These are phyloP conservation scores for Pseudogymnoascus sp. DNA, from an alignment of 2,329 filamentous ascomycete genomes.

Conservation along the genomic window DNA sequence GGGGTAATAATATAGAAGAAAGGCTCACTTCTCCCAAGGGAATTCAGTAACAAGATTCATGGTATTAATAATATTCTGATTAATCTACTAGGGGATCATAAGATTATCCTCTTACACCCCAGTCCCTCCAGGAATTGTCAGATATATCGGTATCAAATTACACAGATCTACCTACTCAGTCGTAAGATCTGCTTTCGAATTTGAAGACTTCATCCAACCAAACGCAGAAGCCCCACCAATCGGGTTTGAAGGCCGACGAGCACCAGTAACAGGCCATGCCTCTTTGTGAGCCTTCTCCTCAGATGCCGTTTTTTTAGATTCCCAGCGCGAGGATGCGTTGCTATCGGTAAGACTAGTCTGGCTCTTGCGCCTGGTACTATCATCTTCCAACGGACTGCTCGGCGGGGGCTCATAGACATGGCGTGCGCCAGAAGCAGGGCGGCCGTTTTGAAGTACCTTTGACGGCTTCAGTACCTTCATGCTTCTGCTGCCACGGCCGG, in stretches of 20 bases:
- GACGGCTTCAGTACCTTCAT: conserved; percentile 88
- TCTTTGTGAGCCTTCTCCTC: conserved; percentile 25
- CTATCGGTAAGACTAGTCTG: conserved; percentile 33
- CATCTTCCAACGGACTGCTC: conserved; percentile 37
- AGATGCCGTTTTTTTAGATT: conserved; percentile 40
- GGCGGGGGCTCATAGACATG: conserved; percentile 44
- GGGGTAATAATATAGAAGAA: background rate
- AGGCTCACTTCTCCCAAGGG: background rate
- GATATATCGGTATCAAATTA: conserved; percentile 2
- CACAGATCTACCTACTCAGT: conserved; percentile 13
- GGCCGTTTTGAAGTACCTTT: conserved; percentile 31
- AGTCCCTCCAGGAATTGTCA: background rate
- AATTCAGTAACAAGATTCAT: background rate
- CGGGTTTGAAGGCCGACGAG: conserved; percentile 63
- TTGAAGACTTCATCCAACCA: conserved; percentile 68
- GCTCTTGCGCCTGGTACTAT: conserved; percentile 41
- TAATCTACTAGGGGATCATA: background rate
- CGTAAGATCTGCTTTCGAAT: conserved; percentile 32
- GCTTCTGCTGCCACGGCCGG: conserved; percentile 53
- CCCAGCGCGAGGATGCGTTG: conserved; percentile 37
- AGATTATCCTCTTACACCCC: background rate
- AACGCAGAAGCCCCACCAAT: conserved; percentile 90
- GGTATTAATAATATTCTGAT: background rate
- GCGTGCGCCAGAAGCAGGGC: conserved; percentile 33
- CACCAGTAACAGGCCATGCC: conserved; percentile 17